Evolutionary conservation across 1,139 yeast species (phyloP), one percentile per base, ranked within the genome.

Genomic region (Kluyveromyces sp.): DNA sequence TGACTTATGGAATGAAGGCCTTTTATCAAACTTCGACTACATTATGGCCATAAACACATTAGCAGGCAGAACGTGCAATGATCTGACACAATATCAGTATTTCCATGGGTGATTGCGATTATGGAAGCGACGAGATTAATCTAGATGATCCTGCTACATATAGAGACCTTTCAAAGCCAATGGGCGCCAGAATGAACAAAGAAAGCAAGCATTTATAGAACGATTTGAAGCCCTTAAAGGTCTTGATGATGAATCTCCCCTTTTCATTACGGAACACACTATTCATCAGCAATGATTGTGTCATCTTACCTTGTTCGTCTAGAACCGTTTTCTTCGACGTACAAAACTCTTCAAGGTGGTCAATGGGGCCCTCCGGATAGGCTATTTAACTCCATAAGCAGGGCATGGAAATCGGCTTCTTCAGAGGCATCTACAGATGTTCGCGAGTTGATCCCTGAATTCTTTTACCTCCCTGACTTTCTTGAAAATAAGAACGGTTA

Each of bases 231-330:
- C 94, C 0, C 61, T 83, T 43, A 73, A 69, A 34, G 76, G 82
- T 50, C 66, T 86, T 8, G 67, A 66, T 1, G 81, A 79, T 47
- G 70, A 73, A 32, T 58, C 60, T 27, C 61, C 89, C 84, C 96
- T 0, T 87, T 87, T 64, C 95, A 87, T 62, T 87, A 87, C 59
- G 96, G 96, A 2, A 87, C 96, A 0, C 96, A 87, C 63, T 87
- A 87, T 61, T 86, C 95, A 0, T 85, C 95, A 0, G 95, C 96
- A 0, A 87, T 87, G 96, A 86, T 87, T 57, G 95, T 85, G 2
- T 75, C 94, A 0, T 82, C 92, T 0, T 87, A 76, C 55, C 64
- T 87, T 52, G 85, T 87, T 37, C 70, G 96, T 43, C 57, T 86
- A 33, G 77, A 80, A 51, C 96, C 96, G 0, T 84, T 80, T 62